Evolutionary conservation across 2,329 filamentous ascomycete species (phyloP).

Genomic region (Paracoccidioides lutzii): DNA sequence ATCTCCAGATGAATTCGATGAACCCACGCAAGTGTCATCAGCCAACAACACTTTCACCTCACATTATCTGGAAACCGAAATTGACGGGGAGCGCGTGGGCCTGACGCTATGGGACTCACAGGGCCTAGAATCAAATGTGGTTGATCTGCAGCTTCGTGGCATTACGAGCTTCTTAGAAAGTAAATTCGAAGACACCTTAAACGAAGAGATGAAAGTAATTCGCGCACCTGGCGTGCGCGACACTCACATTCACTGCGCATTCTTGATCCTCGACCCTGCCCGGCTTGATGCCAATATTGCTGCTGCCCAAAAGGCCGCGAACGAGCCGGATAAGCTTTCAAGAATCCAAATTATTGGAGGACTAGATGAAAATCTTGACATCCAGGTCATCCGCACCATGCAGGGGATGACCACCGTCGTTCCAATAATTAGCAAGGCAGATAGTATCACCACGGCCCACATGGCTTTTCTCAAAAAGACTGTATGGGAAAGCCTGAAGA

Average conservation of each 20-base stretch:
- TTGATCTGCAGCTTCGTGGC: constrained; percentile 85
- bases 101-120: constrained; percentile 95
- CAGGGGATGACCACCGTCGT: constrained; percentile 92
- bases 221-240: constrained; percentile 86
- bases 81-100: constrained; percentile 81
- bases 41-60: constrained; percentile 59
- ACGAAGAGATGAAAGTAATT: constrained; percentile 94
- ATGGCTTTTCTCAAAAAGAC: constrained; percentile 85
- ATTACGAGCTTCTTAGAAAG: constrained; percentile 88
- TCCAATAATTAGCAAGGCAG: constrained; percentile 89
- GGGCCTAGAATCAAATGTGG: constrained; percentile 85
- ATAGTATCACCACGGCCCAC: constrained; percentile 89
- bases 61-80: constrained; percentile 86
- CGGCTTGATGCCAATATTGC: constrained; percentile 74
- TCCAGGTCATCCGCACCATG: constrained; percentile 77
- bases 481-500: constrained; percentile 79
- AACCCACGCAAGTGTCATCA: constrained; percentile 42
- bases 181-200: constrained; percentile 97
- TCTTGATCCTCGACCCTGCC: constrained; percentile 77
- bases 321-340: constrained; percentile 38
- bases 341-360: constrained; percentile 43
- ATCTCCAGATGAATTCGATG: constrained; percentile 44
- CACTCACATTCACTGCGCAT: constrained; percentile 93
- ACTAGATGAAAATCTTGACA: constrained; percentile 76
- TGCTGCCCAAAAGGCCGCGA: constrained; percentile 47